These are phyloP conservation scores for Calocybe indica DNA, from an alignment of 768 basidiomycete genomes.

Conservation along the genomic window DNA sequence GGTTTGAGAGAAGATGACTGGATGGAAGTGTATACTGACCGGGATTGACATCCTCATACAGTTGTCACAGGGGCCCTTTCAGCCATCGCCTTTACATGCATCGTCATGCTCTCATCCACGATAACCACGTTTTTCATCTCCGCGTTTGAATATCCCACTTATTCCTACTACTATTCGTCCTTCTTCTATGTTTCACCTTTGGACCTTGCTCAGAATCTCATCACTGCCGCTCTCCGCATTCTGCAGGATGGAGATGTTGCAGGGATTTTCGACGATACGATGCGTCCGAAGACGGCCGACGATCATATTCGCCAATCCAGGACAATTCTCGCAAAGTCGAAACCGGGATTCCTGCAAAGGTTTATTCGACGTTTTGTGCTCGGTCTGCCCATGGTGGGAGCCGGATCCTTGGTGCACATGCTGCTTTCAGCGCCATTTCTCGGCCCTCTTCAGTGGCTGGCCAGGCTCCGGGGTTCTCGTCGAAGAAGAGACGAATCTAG, in stretches of 20 bases:
- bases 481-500: constrained; percentile 50
- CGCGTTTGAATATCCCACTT: constrained; percentile 49
- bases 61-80: constrained; percentile 62
- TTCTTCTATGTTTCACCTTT: constrained; percentile 45
- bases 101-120: constrained; percentile 67
- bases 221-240: constrained; percentile 57
- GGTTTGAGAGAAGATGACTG: constrained; percentile 9
- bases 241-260: constrained; percentile 50
- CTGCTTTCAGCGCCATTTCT: constrained; percentile 57
- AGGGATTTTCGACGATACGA: constrained; percentile 30
- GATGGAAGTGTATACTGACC: no score
- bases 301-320: constrained; percentile 9
- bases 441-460: constrained; percentile 65
- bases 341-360: constrained; percentile 43
- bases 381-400: constrained; percentile 74
- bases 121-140: constrained; percentile 62
- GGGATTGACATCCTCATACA: constrained; percentile 18
- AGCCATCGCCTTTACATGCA: constrained; percentile 51
- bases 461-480: constrained; percentile 53
- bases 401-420: constrained; percentile 70
- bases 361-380: constrained; percentile 69
- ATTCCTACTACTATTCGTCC: constrained; percentile 32
- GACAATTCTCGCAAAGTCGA: constrained; percentile 15
- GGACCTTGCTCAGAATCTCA: constrained; percentile 53
- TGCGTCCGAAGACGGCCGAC: constrained; percentile 6